Evolutionary conservation across 352 stramenopile species (phyloP), one percentile per base, ranked within the genome.

Genomic region (Phytophthora pistaciae): DNA sequence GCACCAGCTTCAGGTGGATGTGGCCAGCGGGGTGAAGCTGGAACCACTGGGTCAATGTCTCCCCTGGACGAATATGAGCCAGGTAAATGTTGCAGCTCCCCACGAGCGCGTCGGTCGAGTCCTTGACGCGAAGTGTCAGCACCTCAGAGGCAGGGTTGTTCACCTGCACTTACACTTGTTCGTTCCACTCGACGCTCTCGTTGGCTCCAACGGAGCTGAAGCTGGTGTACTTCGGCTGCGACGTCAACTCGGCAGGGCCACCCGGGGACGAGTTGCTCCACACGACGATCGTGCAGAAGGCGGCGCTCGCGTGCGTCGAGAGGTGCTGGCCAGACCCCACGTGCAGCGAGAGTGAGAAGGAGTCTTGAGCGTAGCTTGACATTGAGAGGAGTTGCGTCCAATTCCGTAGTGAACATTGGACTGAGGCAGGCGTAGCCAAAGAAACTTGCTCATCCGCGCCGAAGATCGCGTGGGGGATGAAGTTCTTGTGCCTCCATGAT

Each of bases 51-150:
- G 82, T 73, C 13, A 86, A 49, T 16, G 53, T 10, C 31, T 79
- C 63, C 6, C 64, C 70, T 21, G 70, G 61, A 25, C 60, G 60
- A 53, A 87, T 69, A 54, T 84, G 72, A 18, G 69, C 60, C 50
- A 90, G 60, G 31, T 77, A 83, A 27, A 90, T 74, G 50, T 76
- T 79, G 72, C 79, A 87, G 48, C 68, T 77, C 29, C 72, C 82
- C 4, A 87, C 65, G 0, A 83, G 57, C 11, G 57, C 20, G 33
- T 76, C 56, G 25, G 25, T 56, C 23, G 54, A 61, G 53, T 72
- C 69, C 63, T 76, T 72, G 13, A 76, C 57, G 0, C 64, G 68
- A 20, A 72, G 29, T n/a, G 68, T 65, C 7, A 76, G 64, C 42
- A 76, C 64, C 36, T 72, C 57, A 0, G 63, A 33, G 11, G 23